A percentile compares a stretch with the other conserved stretches of the same genome.
Conservation (phyloP, 2,329 filamentous ascomycete species). For the Mariannaea elegans region DNA sequence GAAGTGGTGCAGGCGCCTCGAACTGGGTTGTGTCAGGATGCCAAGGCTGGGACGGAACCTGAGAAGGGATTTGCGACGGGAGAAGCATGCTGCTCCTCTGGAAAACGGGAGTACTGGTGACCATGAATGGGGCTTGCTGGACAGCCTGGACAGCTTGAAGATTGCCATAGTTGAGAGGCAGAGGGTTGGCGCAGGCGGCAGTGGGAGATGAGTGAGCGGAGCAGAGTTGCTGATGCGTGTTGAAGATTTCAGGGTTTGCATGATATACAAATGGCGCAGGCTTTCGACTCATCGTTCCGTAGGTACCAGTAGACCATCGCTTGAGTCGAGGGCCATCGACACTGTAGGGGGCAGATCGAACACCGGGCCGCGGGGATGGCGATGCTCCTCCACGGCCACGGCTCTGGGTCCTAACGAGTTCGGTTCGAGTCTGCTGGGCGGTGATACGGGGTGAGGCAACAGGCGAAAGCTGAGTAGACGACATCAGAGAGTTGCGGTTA, state of each 20-base stretch:
- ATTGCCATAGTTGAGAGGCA: conserved; percentile 64
- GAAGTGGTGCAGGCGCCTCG: conserved; percentile 67
- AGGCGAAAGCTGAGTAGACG: conserved; percentile 75
- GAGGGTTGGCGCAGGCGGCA: conserved; percentile 52
- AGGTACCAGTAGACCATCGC: conserved; percentile 82
- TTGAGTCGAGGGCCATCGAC: conserved; percentile 74
- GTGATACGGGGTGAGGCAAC: conserved; percentile 76
- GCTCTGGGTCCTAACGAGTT: conserved; percentile 70
- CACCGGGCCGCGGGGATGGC: conserved; percentile 73
- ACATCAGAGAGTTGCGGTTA: conserved; percentile 75
- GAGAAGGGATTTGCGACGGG: conserved; percentile 53
- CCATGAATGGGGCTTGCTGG: conserved; percentile 64
- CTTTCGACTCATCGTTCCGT: conserved; percentile 65
- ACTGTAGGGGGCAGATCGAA: conserved; percentile 75
- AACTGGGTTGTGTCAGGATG: conserved; percentile 61
- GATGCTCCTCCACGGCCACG: conserved; percentile 70
- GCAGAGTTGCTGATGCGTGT: conserved; percentile 63
- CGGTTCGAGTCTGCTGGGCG: conserved; percentile 67
- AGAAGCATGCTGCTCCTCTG: conserved; percentile 68
- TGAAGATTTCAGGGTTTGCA: conserved; percentile 67
- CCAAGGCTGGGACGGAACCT: conserved; percentile 57
- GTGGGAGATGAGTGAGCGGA: conserved; percentile 53
- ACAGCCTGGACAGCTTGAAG: conserved; percentile 62
- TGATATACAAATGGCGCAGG: conserved; percentile 71
- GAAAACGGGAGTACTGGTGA: conserved; percentile 61